These are phyloP conservation scores for Fraxinus xanthoxyloides DNA, from an alignment of 305 asterid species.

Conservation along the genomic window DNA sequence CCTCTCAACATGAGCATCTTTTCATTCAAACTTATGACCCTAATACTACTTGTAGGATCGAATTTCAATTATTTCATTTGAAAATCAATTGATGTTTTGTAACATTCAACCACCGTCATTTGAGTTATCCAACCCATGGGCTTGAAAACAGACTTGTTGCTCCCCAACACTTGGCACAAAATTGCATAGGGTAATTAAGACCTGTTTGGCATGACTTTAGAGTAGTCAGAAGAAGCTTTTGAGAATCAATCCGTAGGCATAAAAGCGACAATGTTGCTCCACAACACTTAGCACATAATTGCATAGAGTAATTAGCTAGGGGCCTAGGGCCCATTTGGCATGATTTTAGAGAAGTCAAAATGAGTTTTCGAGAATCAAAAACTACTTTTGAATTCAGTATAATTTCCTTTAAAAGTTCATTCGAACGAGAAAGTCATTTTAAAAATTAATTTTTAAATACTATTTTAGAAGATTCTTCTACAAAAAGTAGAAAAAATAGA, in stretches of 20 bases:
- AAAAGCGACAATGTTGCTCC: neutral
- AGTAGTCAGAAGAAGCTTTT: neutral
- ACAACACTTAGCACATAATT: neutral
- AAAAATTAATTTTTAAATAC: too few species aligned
- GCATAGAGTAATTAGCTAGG: neutral
- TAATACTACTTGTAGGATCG: neutral
- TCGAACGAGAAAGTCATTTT: too few species aligned
- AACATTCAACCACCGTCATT: neutral
- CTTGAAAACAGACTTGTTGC: too few species aligned
- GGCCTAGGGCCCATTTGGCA: neutral
- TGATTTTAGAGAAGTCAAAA: neutral
- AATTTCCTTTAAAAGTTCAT: too few species aligned
- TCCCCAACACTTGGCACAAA: neutral
- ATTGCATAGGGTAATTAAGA: neutral
- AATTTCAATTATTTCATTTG: too few species aligned
- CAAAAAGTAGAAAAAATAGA: neutral
- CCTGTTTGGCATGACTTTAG: neutral
- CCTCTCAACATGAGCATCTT: neutral
- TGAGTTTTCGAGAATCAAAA: too few species aligned
- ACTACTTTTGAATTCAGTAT: neutral
- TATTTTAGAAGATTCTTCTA: neutral
- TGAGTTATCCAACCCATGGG: neutral
- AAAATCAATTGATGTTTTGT: too few species aligned
- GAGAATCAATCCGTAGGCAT: neutral
- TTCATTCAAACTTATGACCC: neutral